Evolutionary conservation across 257 asterid species (phyloP).

Genomic region (Marsdenia floribunda): DNA sequence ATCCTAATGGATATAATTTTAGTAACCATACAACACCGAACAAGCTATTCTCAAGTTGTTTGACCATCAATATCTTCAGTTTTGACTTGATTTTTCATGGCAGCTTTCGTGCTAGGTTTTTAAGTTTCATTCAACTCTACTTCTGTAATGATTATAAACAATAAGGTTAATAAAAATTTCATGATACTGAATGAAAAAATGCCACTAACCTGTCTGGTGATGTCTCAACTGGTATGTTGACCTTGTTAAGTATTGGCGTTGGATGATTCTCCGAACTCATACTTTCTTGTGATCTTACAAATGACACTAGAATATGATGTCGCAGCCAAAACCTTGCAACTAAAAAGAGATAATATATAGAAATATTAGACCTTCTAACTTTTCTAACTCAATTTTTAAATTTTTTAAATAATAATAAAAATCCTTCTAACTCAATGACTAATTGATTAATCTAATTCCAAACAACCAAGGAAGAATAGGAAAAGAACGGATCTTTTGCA

Average conservation of each 20-base stretch:
- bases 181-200: not conserved
- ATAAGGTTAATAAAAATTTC: not conserved
- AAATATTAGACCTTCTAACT: not conserved
- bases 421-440: not conserved
- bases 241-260: slow-evolving; percentile 9
- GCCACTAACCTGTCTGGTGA: slow-evolving; percentile 28
- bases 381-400: too few species aligned
- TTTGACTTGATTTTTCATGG: not conserved
- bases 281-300: slow-evolving; percentile 6
- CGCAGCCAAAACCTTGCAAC: not conserved
- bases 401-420: not conserved
- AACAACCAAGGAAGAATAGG: not conserved
- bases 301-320: not conserved
- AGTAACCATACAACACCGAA: not conserved
- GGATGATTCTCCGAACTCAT: slow-evolving; percentile 24
- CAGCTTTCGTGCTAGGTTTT: not conserved
- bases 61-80: not conserved
- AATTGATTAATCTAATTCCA: not conserved
- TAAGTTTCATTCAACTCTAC: not conserved
- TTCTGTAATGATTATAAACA: not conserved
- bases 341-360: too few species aligned
- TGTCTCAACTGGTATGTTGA: slow-evolving; percentile 26
- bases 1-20: not conserved
- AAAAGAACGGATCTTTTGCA: not conserved
- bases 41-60: not conserved